Conservation (phyloP, 164 flowering plant species). For the Nelumbo lutea region DNA sequence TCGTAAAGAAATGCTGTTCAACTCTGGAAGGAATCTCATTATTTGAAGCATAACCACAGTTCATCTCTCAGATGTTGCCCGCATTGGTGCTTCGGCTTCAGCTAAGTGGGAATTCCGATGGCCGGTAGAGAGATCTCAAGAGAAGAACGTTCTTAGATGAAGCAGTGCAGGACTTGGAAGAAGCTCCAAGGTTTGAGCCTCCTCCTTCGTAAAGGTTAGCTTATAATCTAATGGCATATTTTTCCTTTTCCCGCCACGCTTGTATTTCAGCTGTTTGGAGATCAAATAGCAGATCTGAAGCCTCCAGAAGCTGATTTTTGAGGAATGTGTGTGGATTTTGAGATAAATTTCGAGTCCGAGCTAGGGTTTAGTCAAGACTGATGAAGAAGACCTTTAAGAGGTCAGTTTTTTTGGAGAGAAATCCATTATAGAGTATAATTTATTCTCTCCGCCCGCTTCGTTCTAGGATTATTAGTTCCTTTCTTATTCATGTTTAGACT, state of each 20-base stretch:
- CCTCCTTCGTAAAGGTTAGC: neutral
- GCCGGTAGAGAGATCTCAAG: neutral
- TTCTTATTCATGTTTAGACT: neutral
- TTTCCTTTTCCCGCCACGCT: neutral
- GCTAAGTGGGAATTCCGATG: neutral
- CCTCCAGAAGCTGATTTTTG: neutral
- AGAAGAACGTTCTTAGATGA: neutral
- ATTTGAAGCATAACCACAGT: neutral
- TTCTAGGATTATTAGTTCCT: neutral
- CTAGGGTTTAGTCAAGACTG: neutral
- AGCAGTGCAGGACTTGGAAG: neutral
- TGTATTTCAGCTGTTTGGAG: neutral
- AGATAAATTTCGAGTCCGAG: neutral
- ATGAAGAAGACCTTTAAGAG: no score
- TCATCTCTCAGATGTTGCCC: neutral
- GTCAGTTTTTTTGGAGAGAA: neutral
- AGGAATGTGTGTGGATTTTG: neutral
- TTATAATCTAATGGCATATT: no score
- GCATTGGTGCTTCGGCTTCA: constrained; percentile 1
- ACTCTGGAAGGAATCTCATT: neutral
- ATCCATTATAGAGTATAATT: neutral
- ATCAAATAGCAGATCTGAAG: constrained; percentile 2
- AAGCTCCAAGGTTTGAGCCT: constrained; percentile 6
- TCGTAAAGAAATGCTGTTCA: neutral
- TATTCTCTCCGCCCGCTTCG: neutral